Evolutionary conservation across 2,329 filamentous ascomycete genomes (phyloP).

Genomic region (Dryadomyces quercus-mongolicae): DNA sequence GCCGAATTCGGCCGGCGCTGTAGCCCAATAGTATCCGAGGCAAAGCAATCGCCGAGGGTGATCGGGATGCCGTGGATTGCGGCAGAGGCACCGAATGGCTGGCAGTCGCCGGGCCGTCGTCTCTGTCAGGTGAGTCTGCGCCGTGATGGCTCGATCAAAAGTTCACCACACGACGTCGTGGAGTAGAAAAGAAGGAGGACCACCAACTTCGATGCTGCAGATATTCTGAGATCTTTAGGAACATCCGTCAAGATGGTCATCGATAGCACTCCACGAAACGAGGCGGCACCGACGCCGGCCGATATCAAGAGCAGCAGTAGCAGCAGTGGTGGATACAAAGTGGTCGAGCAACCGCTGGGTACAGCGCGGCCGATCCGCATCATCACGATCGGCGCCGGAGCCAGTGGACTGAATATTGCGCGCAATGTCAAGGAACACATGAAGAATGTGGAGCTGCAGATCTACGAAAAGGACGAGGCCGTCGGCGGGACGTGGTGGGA

Average conservation of each 20-base stretch:
- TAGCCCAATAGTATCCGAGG: background rate
- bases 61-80: too few species aligned
- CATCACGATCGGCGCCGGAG: slow-evolving; percentile 32
- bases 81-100: background rate
- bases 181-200: too few species aligned
- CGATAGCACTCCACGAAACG: background rate
- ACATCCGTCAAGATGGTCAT: background rate
- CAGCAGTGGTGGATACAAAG: background rate
- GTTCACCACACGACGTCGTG: too few species aligned
- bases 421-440: slow-evolving; percentile 7
- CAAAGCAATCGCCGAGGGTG: background rate
- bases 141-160: background rate
- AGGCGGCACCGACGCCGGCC: background rate
- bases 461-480: slow-evolving; percentile 11
- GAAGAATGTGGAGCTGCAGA: slow-evolving; percentile 7
- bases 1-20: background rate
- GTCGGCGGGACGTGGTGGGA: slow-evolving; percentile 12
- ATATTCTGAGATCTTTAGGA: background rate
- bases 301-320: too few species aligned
- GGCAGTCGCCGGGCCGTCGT: background rate
- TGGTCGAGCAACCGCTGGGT: slow-evolving; percentile 7
- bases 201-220: too few species aligned
- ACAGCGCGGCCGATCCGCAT: slow-evolving; percentile 10
- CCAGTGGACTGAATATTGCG: slow-evolving; percentile 9
- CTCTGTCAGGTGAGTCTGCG: background rate